These are phyloP conservation scores for Lippia alba DNA, from an alignment of 305 asterid genomes.

Conservation along the genomic window DNA sequence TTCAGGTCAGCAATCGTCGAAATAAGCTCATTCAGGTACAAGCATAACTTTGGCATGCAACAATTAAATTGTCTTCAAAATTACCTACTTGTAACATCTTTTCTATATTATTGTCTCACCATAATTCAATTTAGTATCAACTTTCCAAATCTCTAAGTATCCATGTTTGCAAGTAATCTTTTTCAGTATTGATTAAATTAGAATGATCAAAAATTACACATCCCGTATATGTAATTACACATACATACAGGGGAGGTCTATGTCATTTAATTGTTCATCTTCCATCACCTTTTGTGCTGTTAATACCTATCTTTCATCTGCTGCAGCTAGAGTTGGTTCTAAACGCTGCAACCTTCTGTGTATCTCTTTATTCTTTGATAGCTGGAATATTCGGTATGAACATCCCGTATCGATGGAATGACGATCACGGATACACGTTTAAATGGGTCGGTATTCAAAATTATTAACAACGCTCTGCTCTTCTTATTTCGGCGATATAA, in stretches of 20 bases:
- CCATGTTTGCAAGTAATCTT: not conserved
- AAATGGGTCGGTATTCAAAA: conserved; percentile 71
- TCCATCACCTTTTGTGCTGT: not conserved
- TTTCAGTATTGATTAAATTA: not conserved
- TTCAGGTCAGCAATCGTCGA: conserved; percentile 93
- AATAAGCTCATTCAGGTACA: conserved; percentile 94
- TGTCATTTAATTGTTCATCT: not conserved
- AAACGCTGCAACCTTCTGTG: conserved; percentile 78
- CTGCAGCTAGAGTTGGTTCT: conserved; percentile 88
- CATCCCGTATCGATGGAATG: conserved; percentile 87
- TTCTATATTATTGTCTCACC: too few species aligned
- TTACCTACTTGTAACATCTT: not conserved
- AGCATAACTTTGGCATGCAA: not conserved
- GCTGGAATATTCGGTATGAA: conserved; percentile 92
- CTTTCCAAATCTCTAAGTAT: not conserved
- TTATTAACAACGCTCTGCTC: not conserved
- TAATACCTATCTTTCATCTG: not conserved
- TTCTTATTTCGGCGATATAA: not conserved
- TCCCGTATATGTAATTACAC: too few species aligned
- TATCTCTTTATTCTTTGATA: conserved; percentile 67
- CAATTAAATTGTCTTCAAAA: not conserved
- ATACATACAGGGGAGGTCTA: not conserved
- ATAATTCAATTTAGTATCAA: not conserved
- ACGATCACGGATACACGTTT: conserved; percentile 62
- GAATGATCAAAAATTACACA: not conserved